A percentile compares a stretch with the other conserved stretches of the same genome.
These are phyloP conservation scores for Penicillium simplicissimum DNA, from an alignment of 495 filamentous ascomycete species.

Conservation along the genomic window DNA sequence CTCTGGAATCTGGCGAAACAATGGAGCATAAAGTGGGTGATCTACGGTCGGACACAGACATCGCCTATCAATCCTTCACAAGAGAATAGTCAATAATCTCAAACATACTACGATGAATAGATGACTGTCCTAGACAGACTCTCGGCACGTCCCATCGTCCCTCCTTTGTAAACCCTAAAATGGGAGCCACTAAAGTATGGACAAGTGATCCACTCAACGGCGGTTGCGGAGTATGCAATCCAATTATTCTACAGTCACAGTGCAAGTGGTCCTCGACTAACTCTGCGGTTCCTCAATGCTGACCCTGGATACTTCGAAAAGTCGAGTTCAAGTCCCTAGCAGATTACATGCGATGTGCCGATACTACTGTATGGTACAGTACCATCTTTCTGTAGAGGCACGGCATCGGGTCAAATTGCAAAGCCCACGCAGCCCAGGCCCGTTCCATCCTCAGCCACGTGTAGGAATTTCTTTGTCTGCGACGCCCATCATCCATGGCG, in stretches of 20 bases:
- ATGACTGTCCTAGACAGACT: background rate
- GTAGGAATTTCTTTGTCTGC: slow-evolving; percentile 8
- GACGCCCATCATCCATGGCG: background rate
- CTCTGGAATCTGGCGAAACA: background rate
- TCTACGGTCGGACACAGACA: too few relatives aligned
- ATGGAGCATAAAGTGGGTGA: too few relatives aligned
- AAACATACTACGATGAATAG: too few relatives aligned
- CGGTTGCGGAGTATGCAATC: background rate
- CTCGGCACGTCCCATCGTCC: background rate
- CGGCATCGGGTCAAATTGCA: background rate
- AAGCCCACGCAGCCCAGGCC: background rate
- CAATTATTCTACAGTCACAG: too few relatives aligned
- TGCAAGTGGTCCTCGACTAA: too few relatives aligned
- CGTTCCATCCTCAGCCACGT: slow-evolving; percentile 20
- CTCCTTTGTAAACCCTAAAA: background rate
- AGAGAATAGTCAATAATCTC: too few relatives aligned
- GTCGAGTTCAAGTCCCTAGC: background rate
- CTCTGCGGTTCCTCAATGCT: background rate
- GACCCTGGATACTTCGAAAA: background rate
- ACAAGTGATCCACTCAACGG: background rate
- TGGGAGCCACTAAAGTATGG: background rate
- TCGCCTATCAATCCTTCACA: too few relatives aligned
- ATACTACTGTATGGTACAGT: background rate
- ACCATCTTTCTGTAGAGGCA: background rate
- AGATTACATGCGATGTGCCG: background rate